Base-by-base conservation (phyloP, 1,139 yeast genomes). In the Yamadazyma dendronema region DNA sequence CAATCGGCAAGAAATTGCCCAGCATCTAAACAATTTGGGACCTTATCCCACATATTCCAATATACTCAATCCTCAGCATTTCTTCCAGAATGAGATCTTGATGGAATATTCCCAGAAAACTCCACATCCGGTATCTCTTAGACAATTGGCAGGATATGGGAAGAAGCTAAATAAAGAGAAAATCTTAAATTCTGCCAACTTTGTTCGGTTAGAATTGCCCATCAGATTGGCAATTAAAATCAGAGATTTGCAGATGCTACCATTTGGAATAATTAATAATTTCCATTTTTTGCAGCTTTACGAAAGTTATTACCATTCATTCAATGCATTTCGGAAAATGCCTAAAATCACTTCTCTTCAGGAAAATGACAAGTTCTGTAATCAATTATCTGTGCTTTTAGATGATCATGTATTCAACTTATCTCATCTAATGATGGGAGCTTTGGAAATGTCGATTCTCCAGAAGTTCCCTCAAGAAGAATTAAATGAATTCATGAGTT, bases 381-480 rank as follows among this genome's bases (percentile, higher is more conserved):
- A 65, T 25, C 72, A 79, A 30, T 66, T 89, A 40, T 72, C 77
- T 24, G 66, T 72, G 22, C 74, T 89, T 45, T 65, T 90, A 47
- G 90, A 84, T 57, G 84, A 80, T 50, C 96, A 90, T 61, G 71
- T 87, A 34, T 67, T 82, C 41, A 86, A 88, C 48, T 69, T 90
- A 42, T 92, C 97, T 1, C 92, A 89, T 55, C 67, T 90, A 44
- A 84, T 90, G 72, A 86, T 88, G 90, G 97, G 97, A 2, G 89
- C 95, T 1, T 67, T 89, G 39, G 97, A 90, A 53, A 84, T 85
- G 38, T 77, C 89, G 11, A 78, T 83, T 33, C 62, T 83, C 32
- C 72, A 77, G 30, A 68, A 78, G 27, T 72, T 84, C 49, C 82
- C 88, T 2, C 81, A 79, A 39, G 61, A 67, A 1, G 68, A 80